phyloP scores from a whole-genome alignment of 352 stramenopile species.

The Paralagenidium karlingii region DNA sequence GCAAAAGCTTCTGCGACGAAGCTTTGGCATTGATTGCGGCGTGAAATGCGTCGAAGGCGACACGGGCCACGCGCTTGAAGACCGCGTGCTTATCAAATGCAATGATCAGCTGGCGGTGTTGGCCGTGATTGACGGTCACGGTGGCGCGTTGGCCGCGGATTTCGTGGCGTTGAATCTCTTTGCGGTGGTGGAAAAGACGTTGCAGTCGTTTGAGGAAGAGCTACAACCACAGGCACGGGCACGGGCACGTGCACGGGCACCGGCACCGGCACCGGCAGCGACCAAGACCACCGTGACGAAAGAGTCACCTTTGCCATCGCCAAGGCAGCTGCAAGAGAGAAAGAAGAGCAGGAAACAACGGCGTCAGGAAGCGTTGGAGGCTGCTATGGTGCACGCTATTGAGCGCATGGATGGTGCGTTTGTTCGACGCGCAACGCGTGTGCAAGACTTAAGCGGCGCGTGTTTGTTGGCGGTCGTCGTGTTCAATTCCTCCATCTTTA shows the following conservation, averaged over 20 bases:
- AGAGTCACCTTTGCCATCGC: too few species aligned
- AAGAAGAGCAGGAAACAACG: too few species aligned
- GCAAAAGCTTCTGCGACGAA: too few species aligned
- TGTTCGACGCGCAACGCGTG: constrained; percentile 14
- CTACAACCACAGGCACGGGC: constrained; percentile 4
- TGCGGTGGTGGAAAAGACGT: constrained; percentile 21
- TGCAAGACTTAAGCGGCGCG: constrained; percentile 46
- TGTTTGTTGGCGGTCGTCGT: constrained; percentile 48
- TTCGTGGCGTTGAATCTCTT: constrained; percentile 42
- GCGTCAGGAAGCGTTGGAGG: too few species aligned
- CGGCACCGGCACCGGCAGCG: neutral
- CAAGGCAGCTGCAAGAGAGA: too few species aligned
- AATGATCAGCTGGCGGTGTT: constrained; percentile 46
- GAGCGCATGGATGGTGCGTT: constrained; percentile 35
- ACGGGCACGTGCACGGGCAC: constrained; percentile 13
- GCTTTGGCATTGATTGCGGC: constrained; percentile 28
- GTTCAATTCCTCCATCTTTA: too few species aligned
- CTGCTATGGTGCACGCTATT: too few species aligned
- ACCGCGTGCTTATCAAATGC: constrained; percentile 37
- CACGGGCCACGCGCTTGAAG: constrained; percentile 55
- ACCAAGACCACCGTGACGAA: too few species aligned
- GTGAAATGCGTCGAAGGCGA: constrained; percentile 25
- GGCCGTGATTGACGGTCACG: constrained; percentile 65
- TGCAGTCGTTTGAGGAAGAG: constrained; percentile 13
- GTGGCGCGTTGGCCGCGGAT: constrained; percentile 35